Evolutionary conservation across 257 asterid species (phyloP).

Genomic region (Petrea volubilis): DNA sequence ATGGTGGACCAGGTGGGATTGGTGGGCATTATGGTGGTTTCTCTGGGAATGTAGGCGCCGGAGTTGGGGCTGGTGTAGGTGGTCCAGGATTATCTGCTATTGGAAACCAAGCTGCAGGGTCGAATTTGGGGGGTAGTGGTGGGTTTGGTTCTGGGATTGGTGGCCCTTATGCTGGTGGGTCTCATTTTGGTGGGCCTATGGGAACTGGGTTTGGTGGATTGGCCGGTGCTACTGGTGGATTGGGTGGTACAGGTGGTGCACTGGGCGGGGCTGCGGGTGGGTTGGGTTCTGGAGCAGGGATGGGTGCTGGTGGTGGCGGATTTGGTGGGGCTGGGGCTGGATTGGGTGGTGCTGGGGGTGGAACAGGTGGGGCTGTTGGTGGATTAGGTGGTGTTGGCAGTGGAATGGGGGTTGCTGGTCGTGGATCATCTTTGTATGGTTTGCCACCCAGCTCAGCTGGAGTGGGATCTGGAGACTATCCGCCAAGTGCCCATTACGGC

Average conservation of each 20-base stretch:
- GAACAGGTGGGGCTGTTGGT: constrained; percentile 28
- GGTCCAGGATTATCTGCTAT: constrained; percentile 44
- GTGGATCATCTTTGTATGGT: constrained; percentile 64
- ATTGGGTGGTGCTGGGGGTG: constrained; percentile 30
- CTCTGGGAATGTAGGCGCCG: constrained; percentile 44
- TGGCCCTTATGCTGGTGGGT: constrained; percentile 53
- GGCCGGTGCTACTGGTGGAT: constrained; percentile 30
- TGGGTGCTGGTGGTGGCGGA: constrained; percentile 31
- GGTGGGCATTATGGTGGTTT: constrained; percentile 50
- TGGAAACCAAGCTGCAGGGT: constrained; percentile 49
- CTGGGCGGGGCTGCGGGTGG: constrained; percentile 34
- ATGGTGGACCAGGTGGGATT: constrained; percentile 48
- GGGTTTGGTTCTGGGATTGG: constrained; percentile 48
- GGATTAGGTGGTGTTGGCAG: constrained; percentile 29
- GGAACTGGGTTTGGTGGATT: constrained; percentile 54
- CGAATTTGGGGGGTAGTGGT: constrained; percentile 48
- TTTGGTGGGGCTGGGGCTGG: constrained; percentile 26
- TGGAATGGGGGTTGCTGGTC: constrained; percentile 48
- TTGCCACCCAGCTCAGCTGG: constrained; percentile 58
- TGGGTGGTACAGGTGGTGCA: constrained; percentile 33
- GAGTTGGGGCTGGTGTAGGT: constrained; percentile 46
- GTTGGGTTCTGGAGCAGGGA: constrained; percentile 33
- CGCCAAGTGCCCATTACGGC: constrained; percentile 46
- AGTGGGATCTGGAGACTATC: constrained; percentile 54
- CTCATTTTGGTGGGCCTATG: constrained; percentile 53